These are phyloP conservation scores for Niveomyces coronatus DNA, from an alignment of 2,329 filamentous ascomycete genomes.

Conservation along the genomic window DNA sequence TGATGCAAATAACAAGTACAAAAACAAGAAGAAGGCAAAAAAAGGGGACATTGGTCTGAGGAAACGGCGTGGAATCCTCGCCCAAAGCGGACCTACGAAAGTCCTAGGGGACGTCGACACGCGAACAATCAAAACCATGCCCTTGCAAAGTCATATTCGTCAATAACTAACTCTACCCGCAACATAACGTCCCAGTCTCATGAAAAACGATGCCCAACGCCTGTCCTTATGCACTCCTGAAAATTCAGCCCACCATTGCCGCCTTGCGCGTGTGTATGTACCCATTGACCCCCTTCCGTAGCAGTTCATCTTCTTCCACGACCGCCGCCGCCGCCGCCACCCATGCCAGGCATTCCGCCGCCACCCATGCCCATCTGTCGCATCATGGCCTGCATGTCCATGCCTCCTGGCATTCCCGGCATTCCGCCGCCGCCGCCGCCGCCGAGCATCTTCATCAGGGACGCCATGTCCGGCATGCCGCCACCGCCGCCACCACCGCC, in stretches of 20 bases:
- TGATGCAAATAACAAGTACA: too few species aligned
- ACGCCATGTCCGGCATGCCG: conserved; percentile 72
- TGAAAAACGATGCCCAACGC: too few species aligned
- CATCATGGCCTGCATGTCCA: conserved; percentile 77
- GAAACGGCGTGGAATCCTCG: too few species aligned
- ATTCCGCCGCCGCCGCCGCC: conserved; percentile 54
- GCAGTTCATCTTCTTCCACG: conserved; percentile 7
- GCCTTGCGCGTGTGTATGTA: conserved; percentile 2
- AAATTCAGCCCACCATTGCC: conserved; percentile 4
- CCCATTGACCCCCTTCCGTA: neutral
- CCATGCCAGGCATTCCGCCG: conserved; percentile 16
- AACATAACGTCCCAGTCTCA: too few species aligned
- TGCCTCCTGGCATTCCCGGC: conserved; percentile 61
- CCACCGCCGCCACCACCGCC: conserved; percentile 51
- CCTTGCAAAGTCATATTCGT: too few species aligned
- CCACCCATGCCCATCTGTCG: conserved; percentile 54
- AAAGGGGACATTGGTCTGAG: too few species aligned
- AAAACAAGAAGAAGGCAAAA: too few species aligned
- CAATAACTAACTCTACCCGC: too few species aligned
- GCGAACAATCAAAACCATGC: too few species aligned
- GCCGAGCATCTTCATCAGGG: conserved; percentile 86
- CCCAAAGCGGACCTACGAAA: too few species aligned
- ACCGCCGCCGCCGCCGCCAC: conserved; percentile 3
- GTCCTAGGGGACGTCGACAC: too few species aligned
- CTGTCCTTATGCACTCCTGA: conserved; percentile 6